Evolutionary conservation across 805 yeast genomes (phyloP), one percentile per base, ranked within the genome.

Genomic region (Blastobotrys terrestris): DNA sequence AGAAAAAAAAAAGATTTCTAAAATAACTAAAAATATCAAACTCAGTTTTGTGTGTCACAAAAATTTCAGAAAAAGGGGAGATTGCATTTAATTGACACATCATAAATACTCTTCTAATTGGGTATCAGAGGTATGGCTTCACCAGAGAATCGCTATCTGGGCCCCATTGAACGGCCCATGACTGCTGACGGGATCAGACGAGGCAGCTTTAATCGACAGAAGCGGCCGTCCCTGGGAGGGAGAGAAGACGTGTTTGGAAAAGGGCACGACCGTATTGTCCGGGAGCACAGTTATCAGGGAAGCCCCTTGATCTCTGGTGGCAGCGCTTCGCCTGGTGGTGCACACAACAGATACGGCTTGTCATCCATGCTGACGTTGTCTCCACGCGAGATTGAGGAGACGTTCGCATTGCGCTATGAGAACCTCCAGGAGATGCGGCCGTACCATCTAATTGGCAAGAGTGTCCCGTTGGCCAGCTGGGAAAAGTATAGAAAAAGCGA

Each of bases 351-450:
- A 42, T 42, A 42, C 18, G 26, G 20, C 14, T 14, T 11, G 21
- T 16, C 26, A 16, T 14, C 18, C 18, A 13, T 18, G 26, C 18
- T 13, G 18, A n/a, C 18, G 6, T 14, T 42, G 18, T 13, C 20
- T 15, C 22, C 18, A 14, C 40, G 48, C 16, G 39, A 44, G 21
- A 26, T 44, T 13, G 49, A 46, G 43, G 43, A 46, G 43, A 15
- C 39, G 13, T 5, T 46, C 5, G 11, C 20, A 15, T 7, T 40
- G 39, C 43, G 49, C 13, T 39, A 49, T 15, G 68, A 58, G 46
- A 69, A 67, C 46, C 64, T 77, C 44, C 71, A 75, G 11, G 71
- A 71, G 50, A 67, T 77, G 70, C 69, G 84, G 48, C 77, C 83
- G 0, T 63, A 65, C 44, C 67, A 63, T 21, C 67, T 80, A 53